These are phyloP conservation scores for Sherardia arvensis DNA, from an alignment of 257 asterid genomes.

Conservation along the genomic window DNA sequence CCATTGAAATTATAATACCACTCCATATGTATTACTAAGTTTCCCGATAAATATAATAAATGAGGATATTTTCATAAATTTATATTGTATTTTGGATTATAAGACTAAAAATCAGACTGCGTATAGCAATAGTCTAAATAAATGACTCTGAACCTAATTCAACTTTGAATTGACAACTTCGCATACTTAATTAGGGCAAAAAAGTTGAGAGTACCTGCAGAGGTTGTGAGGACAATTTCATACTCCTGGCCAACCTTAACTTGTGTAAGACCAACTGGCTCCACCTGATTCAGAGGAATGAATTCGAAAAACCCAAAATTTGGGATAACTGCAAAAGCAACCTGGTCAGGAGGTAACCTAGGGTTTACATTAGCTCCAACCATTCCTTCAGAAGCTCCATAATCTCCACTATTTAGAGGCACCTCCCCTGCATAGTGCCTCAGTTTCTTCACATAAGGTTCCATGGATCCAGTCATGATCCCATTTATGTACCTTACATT, in stretches of 20 bases:
- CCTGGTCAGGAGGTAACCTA: conserved; percentile 55
- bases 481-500: conserved; percentile 65
- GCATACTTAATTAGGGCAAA: not conserved
- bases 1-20: too few species aligned
- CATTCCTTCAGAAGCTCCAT: conserved; percentile 96
- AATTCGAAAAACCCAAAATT: conserved; percentile 78
- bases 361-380: conserved; percentile 78
- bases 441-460: conserved; percentile 66
- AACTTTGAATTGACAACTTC: too few species aligned
- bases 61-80: too few species aligned
- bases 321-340: conserved; percentile 70
- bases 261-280: conserved; percentile 58
- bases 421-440: conserved; percentile 79
- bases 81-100: not conserved
- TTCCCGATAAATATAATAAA: too few species aligned
- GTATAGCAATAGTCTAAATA: too few species aligned
- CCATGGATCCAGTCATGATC: conserved; percentile 97
- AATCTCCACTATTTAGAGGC: conserved; percentile 76
- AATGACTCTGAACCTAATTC: too few species aligned
- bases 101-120: too few species aligned
- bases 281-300: conserved; percentile 37
- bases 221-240: conserved; percentile 66
- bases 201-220: conserved; percentile 43
- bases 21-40: too few species aligned
- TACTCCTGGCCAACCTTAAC: conserved; percentile 71